A percentile compares a stretch with the other conserved stretches of the same genome.
Evolutionary conservation across 306 rosid species (phyloP).

Genomic region (Prinsepia uniflora): DNA sequence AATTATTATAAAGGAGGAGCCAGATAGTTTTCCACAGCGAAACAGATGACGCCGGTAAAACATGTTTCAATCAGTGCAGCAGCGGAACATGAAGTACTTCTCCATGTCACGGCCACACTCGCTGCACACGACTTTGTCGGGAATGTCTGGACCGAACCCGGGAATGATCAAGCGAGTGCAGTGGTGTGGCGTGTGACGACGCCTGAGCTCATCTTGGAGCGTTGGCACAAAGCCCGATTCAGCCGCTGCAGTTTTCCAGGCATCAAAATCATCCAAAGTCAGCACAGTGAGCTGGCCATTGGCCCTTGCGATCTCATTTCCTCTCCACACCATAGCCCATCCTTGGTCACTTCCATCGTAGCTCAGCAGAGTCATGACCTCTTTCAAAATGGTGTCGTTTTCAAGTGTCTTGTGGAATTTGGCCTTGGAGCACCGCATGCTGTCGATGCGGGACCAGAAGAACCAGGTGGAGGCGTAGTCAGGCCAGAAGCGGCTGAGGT

Average conservation of each 20-base stretch:
- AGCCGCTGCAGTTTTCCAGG: conserved; percentile 37
- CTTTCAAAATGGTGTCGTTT: conserved; percentile 55
- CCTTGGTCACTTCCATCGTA: conserved; percentile 77
- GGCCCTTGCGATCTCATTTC: conserved; percentile 56
- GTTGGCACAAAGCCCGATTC: conserved; percentile 42
- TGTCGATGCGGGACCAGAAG: conserved; percentile 81
- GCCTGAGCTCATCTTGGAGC: conserved; percentile 22
- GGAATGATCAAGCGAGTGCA: conserved; percentile 79
- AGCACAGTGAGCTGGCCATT: conserved; percentile 50
- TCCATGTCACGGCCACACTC: conserved; percentile 92
- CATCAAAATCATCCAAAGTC: conserved; percentile 32
- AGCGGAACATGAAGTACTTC: conserved; percentile 81
- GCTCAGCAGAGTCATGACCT: conserved; percentile 69
- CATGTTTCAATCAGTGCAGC: conserved; percentile 46
- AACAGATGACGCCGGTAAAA: not conserved
- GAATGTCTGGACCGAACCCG: conserved; percentile 57
- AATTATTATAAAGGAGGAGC: not conserved
- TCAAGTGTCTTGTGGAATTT: conserved; percentile 45
- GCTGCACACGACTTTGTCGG: conserved; percentile 64
- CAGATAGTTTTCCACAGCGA: no score
- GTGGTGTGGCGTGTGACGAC: conserved; percentile 57
- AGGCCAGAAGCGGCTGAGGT: conserved; percentile 52
- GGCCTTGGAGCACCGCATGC: conserved; percentile 76
- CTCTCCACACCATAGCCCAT: conserved; percentile 64
- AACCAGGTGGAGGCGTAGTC: conserved; percentile 56